Base-by-base conservation (phyloP, 1,139 yeast species). In the Meyerozyma smithsonii region DNA sequence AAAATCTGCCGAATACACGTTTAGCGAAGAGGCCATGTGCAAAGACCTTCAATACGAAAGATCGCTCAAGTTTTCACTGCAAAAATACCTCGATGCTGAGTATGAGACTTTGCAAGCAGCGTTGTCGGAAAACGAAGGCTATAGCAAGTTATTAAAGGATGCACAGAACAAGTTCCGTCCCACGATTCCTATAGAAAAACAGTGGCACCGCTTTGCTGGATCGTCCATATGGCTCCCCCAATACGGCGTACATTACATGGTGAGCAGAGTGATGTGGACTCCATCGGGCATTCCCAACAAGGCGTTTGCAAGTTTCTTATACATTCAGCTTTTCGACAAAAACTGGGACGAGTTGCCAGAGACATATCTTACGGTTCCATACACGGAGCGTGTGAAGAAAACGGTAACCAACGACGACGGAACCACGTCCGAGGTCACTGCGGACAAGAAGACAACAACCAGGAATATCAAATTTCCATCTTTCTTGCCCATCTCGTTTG, bases 401-500 rank as follows among this genome's bases (percentile, higher is more conserved):
- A 18, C 12, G 3, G 46, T 47, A 4, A 36, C 53, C 11, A 47
- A 50, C 36, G n/a, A 45, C 4, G 63, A 57, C 39, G 62, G 62
- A 1, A 41, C 55, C 1, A 28, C 43, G 5, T 38, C 41, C 21
- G 48, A 48, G 24, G 38, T 40, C 7, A 42, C 50, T 4, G 28
- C 49, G 24, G 46, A 51, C n/a, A 46, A 39, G 12, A 37, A 34
- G 1, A 18, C 51, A 5, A 49, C 48, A n/a, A 47, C 42, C 32
- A 49, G 58, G 36, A 43, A 44, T 5, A 40, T 52, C 15, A 40
- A 43, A 8, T 62, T 46, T 44, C 67, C 66, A 5, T 47, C 54
- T 10, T 40, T 62, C n/a, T 43, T 62, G 30, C 65, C 64, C 3
- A 56, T 62, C 24, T 47, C 54, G 7, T 33, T 40, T 12, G 33